Conservation (phyloP, 495 filamentous ascomycete species). For the Aspergillus ostianus region DNA sequence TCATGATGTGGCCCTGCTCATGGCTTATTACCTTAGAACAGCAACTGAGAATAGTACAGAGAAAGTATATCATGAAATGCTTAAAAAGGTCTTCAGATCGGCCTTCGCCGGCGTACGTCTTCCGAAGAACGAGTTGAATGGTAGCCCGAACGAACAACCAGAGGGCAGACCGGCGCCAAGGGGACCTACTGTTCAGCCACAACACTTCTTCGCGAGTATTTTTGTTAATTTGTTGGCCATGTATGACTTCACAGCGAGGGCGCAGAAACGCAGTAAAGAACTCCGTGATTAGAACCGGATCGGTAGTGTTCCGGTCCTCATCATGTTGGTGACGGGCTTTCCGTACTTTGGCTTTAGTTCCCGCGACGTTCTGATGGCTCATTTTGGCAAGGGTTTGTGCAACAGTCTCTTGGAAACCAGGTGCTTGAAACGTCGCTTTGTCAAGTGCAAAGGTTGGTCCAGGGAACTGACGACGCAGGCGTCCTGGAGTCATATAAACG, state of each 20-base stretch:
- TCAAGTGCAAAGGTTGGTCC: constrained; percentile 44
- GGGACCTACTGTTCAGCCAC: constrained; percentile 38
- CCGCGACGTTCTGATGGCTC: constrained; percentile 38
- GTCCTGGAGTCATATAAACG: constrained; percentile 48
- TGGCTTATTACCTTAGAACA: constrained; percentile 16
- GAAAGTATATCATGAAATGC: constrained; percentile 52
- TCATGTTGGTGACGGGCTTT: constrained; percentile 39
- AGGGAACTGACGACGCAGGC: constrained; percentile 56
- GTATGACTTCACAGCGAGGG: constrained; percentile 34
- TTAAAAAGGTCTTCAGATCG: constrained; percentile 46
- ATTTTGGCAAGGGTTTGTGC: constrained; percentile 42
- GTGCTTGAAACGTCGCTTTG: constrained; percentile 27
- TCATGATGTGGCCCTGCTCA: constrained; percentile 45
- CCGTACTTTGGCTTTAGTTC: constrained; percentile 33
- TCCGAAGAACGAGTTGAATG: constrained; percentile 36
- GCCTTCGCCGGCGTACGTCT: not conserved
- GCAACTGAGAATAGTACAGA: constrained; percentile 36
- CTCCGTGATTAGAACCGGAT: constrained; percentile 57
- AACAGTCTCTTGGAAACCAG: constrained; percentile 36
- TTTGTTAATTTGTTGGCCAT: constrained; percentile 46
- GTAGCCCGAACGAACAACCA: constrained; percentile 61
- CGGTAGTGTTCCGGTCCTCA: constrained; percentile 52
- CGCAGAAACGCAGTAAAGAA: constrained; percentile 49
- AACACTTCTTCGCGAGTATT: constrained; percentile 60
- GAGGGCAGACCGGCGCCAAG: constrained; percentile 56